phyloP scores from a whole-genome alignment of 257 asterid species.

The Eucommia ulmoides region DNA sequence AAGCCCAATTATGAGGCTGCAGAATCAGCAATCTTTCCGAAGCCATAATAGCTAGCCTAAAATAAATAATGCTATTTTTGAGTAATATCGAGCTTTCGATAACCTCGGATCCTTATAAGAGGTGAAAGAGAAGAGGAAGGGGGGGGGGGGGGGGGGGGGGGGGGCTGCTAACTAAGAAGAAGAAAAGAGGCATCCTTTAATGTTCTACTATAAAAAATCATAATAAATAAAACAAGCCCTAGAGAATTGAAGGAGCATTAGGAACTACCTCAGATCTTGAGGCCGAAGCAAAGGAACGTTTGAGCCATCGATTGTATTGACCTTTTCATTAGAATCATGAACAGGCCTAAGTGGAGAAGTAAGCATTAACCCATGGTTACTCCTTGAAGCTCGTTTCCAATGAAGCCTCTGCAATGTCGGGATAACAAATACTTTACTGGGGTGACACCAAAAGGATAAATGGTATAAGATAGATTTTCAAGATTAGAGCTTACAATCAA shows the following conservation, averaged over 20 bases:
- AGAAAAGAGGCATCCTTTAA: too few relatives aligned
- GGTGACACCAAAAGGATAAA: background rate
- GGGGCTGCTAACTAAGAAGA: too few relatives aligned
- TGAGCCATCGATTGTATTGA: constrained; percentile 25
- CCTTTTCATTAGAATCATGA: constrained; percentile 37
- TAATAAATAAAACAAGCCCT: too few relatives aligned
- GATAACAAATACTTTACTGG: background rate
- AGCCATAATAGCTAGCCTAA: constrained; percentile 88
- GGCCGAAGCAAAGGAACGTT: constrained; percentile 73
- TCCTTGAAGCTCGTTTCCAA: constrained; percentile 92
- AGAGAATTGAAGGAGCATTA: constrained; percentile 6
- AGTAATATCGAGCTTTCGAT: too few relatives aligned
- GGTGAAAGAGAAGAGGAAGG: too few relatives aligned
- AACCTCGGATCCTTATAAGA: too few relatives aligned
- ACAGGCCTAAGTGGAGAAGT: constrained; percentile 81
- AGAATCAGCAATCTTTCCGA: constrained; percentile 74
- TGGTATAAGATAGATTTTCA: background rate
- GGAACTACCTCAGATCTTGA: constrained; percentile 71
- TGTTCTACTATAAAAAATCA: too few relatives aligned
- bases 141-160: too few relatives aligned
- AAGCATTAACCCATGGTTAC: constrained; percentile 70
- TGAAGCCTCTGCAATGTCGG: constrained; percentile 66
- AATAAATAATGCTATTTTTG: constrained; percentile 17
- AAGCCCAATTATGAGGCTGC: constrained; percentile 86
- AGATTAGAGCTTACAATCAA: constrained; percentile 51